These are phyloP conservation scores for Odontarrhena argentea DNA, from an alignment of 345 rosid genomes.

Conservation along the genomic window DNA sequence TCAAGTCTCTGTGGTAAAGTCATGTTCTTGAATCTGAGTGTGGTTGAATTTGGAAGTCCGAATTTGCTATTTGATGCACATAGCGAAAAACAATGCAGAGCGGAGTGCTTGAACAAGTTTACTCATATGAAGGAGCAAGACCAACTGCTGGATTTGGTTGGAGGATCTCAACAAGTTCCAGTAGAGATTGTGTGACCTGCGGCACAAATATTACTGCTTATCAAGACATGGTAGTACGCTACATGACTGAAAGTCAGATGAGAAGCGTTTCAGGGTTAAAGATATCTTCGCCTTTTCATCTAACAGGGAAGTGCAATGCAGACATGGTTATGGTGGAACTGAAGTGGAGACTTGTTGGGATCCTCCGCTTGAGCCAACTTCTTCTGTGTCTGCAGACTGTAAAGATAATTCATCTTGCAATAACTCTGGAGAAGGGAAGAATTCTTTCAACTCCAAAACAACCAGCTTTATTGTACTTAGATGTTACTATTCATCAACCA, in stretches of 20 bases:
- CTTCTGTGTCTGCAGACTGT: constrained; percentile 54
- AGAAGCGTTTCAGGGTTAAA: constrained; percentile 24
- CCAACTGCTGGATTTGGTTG: constrained; percentile 63
- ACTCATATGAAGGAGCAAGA: constrained; percentile 46
- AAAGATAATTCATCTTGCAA: constrained; percentile 53
- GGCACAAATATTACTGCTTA: constrained; percentile 59
- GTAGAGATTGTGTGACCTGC: constrained; percentile 51
- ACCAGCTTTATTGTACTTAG: no score
- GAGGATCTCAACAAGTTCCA: constrained; percentile 53
- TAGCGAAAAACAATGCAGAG: constrained; percentile 50
- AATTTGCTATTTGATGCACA: constrained; percentile 43
- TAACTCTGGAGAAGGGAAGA: constrained; percentile 37
- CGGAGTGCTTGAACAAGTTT: constrained; percentile 57
- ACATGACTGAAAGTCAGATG: constrained; percentile 28
- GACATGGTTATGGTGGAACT: constrained; percentile 33
- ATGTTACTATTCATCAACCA: no score
- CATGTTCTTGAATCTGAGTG: constrained; percentile 51
- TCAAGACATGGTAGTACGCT: constrained; percentile 35
- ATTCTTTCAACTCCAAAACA: no score
- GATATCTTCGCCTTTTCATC: constrained; percentile 43
- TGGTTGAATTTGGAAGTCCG: constrained; percentile 60
- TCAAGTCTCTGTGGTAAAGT: constrained; percentile 47
- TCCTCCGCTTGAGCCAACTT: constrained; percentile 57
- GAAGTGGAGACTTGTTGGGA: constrained; percentile 64
- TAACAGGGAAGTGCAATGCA: constrained; percentile 43